Percentiles rank a stretch among this genome's conserved stretches.
Conservation (phyloP, 1,284 basidiomycete species). For the Phylloporus sp. region DNA sequence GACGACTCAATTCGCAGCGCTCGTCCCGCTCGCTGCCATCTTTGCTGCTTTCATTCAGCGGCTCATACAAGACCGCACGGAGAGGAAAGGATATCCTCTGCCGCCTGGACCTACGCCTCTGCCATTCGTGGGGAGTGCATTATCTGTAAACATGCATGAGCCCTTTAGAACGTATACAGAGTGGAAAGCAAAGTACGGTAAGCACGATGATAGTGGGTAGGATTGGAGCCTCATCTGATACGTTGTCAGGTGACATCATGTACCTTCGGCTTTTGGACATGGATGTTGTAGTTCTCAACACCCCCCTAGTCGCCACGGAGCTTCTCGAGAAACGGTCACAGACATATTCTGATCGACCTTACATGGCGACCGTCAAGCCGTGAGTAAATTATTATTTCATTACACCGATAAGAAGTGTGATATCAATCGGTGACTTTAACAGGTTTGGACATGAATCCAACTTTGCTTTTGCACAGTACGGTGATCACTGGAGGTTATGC, state of each 20-base stretch:
- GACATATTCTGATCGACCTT: constrained; percentile 18
- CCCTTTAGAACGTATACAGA: constrained; percentile 4
- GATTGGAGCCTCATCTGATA: background rate
- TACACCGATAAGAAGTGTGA: no score
- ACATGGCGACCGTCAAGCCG: constrained; percentile 10
- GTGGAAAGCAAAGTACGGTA: constrained; percentile 6
- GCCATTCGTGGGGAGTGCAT: constrained; percentile 17
- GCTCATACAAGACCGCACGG: background rate
- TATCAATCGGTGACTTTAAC: background rate
- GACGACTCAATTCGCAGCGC: no score
- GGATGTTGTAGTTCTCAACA: constrained; percentile 13
- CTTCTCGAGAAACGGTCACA: constrained; percentile 16
- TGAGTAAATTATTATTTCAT: constrained; percentile 2
- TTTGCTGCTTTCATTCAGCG: no score
- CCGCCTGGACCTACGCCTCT: constrained; percentile 20
- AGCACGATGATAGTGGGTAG: background rate
- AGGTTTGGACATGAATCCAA: constrained; percentile 8
- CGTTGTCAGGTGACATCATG: constrained; percentile 13
- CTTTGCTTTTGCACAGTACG: constrained; percentile 7
- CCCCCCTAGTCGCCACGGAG: constrained; percentile 3
- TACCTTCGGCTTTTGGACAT: constrained; percentile 5
- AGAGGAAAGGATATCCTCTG: constrained; percentile 8
- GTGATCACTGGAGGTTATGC: constrained; percentile 11
- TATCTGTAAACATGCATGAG: background rate
- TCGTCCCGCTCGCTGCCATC: no score